Percentiles rank a stretch among this genome's conserved stretches.
phyloP scores from a whole-genome alignment of 2,329 filamentous ascomycete species.

The Cladophialophora bantiana region DNA sequence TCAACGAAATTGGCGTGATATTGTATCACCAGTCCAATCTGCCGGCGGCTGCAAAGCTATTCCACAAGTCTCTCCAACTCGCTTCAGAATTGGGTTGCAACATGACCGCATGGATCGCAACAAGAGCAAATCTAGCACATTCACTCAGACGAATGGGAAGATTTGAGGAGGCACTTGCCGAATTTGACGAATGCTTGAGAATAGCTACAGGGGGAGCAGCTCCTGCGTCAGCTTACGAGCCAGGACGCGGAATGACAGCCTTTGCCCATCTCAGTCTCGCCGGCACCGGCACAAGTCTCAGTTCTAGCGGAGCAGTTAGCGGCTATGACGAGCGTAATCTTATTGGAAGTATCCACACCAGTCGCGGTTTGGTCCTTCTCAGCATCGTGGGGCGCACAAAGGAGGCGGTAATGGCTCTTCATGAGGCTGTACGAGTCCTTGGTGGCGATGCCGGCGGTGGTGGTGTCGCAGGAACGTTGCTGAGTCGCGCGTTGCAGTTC shows the following conservation, averaged over 20 bases:
- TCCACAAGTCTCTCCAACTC: conserved; percentile 77
- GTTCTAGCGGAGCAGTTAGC: conserved; percentile 48
- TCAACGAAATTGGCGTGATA: conserved; percentile 97
- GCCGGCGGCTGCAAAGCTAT: conserved; percentile 76
- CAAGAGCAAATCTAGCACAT: conserved; percentile 87
- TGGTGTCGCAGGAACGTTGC: conserved; percentile 54
- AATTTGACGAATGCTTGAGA: conserved; percentile 87
- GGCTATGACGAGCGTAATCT: conserved; percentile 57
- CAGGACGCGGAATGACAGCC: conserved; percentile 30
- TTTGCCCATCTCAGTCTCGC: conserved; percentile 35
- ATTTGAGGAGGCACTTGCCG: conserved; percentile 73
- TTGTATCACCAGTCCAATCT: conserved; percentile 88
- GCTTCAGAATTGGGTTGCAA: conserved; percentile 83
- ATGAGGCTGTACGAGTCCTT: conserved; percentile 67
- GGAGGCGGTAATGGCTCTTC: conserved; percentile 80
- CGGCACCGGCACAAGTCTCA: conserved; percentile 29
- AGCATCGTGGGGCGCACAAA: conserved; percentile 73
- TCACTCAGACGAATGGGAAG: conserved; percentile 76
- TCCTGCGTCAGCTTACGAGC: conserved; percentile 29
- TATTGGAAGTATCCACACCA: conserved; percentile 55
- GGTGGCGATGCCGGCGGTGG: conserved; percentile 57
- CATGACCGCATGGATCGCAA: conserved; percentile 80
- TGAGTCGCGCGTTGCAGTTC: conserved; percentile 54
- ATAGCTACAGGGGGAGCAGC: conserved; percentile 73
- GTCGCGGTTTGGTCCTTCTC: conserved; percentile 78